Base-by-base conservation (phyloP, 371 early-diverging fungal genomes). In the Mortierella sp. region DNA sequence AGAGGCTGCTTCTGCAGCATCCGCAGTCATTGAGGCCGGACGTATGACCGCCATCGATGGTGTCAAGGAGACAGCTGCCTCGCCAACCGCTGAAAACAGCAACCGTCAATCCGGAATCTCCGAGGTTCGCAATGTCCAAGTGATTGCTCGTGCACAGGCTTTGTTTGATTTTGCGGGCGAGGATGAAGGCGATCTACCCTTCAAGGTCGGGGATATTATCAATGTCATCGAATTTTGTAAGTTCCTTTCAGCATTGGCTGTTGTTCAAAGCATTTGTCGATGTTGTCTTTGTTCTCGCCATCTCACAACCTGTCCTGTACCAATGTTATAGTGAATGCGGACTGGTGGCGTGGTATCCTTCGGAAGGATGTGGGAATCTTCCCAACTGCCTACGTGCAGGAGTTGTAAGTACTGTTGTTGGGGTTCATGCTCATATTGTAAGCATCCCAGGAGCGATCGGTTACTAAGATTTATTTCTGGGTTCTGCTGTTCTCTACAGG, bases 291-390 rank as follows among this genome's bases (percentile, higher is more conserved):
- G 7, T 31, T 27, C n/a, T 48, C 18, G 13, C 19, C 27, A 4
- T 48, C 14, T 28, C 12, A 14, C 39, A 10, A 14, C 10, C 39
- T 39, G 39, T 28, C 42, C 13, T 48, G 48, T 46, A 10, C 6
- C 21, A 12, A 4, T 16, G 28, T 21, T 4, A 58, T 64, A 73
- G 73, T 73, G 68, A 73, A 73, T 45, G 68, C 48, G 47, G 73
- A 73, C 50, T 73, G 73, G 73, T 73, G 73, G 73, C 62, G 62
- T 24, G 73, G 73, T 19, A 73, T 58, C 5, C 68, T 73, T n/a
- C 47, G 68, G 28, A 67, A 59, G 53, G 64, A 73, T 2, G 51
- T 73, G 27, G 73, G 73, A 39, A 73, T 73, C 48, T 73, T 73
- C 73, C 73, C 73, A 4, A 64, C 73, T 5, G 68, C 68, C 23